These are phyloP conservation scores for Haplosporangium sp. DNA, from an alignment of 371 early-diverging fungal genomes.

Conservation along the genomic window DNA sequence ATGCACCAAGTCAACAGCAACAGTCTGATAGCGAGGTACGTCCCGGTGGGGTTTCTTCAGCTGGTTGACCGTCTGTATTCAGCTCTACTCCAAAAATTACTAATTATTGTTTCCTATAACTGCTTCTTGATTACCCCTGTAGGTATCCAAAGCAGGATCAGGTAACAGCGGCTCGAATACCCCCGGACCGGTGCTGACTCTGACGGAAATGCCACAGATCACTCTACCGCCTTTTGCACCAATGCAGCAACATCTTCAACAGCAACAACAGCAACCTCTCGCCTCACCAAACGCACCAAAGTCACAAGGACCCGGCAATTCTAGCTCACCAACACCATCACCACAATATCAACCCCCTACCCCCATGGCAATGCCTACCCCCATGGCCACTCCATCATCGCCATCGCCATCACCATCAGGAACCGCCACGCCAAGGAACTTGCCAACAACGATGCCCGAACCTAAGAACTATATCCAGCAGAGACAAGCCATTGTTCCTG, in stretches of 20 bases:
- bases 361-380: slow-evolving; percentile 14
- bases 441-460: slow-evolving; percentile 43
- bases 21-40: background rate
- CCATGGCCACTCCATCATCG: slow-evolving; percentile 7
- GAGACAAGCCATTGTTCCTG: slow-evolving; percentile 3
- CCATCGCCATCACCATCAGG: background rate
- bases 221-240: slow-evolving; percentile 51
- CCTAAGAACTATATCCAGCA: slow-evolving; percentile 29
- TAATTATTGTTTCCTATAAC: background rate
- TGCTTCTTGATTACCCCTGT: background rate
- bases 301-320: slow-evolving; percentile 7
- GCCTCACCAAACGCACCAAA: slow-evolving; percentile 23
- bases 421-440: background rate
- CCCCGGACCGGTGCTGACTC: slow-evolving; percentile 18
- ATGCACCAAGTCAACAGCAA: slow-evolving; percentile 1
- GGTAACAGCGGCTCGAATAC: background rate
- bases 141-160: slow-evolving; percentile 14
- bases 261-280: slow-evolving; percentile 21
- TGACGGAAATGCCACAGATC: slow-evolving; percentile 50
- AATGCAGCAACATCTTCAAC: slow-evolving; percentile 47
- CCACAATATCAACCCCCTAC: slow-evolving; percentile 14
- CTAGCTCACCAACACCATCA: slow-evolving; percentile 11
- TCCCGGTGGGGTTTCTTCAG: background rate
- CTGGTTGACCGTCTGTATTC: background rate
- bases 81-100: background rate